These are phyloP conservation scores for Vicia faba DNA, from an alignment of 306 rosid genomes.

Conservation along the genomic window DNA sequence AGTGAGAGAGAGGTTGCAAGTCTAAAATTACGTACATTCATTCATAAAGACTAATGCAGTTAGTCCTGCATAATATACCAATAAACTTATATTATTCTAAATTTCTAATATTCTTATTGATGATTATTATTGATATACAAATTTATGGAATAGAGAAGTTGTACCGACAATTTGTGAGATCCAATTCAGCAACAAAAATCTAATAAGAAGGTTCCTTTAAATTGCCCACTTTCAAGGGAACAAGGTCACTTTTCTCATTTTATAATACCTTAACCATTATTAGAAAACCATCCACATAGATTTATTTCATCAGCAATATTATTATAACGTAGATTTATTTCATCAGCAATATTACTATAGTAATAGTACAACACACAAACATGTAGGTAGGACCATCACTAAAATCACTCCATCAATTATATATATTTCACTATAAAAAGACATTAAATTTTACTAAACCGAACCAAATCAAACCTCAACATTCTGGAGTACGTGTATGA, in stretches of 20 bases:
- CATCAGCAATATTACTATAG: no score
- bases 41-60: no score
- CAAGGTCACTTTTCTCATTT: slow-evolving; percentile 35
- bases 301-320: slow-evolving; percentile 38
- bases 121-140: not conserved
- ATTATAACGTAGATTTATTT: slow-evolving; percentile 42
- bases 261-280: slow-evolving; percentile 18
- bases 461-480: slow-evolving; percentile 42
- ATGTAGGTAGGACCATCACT: slow-evolving; percentile 55
- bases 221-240: slow-evolving; percentile 31
- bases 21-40: no score
- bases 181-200: slow-evolving; percentile 33
- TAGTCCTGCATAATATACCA: no score
- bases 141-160: not conserved
- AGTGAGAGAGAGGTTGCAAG: no score
- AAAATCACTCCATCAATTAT: slow-evolving; percentile 40
- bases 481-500: slow-evolving; percentile 74
- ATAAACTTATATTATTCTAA: not conserved
- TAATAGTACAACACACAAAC: no score
- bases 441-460: slow-evolving; percentile 4
- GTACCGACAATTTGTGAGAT: slow-evolving; percentile 30
- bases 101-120: not conserved
- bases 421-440: not conserved
- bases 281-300: slow-evolving; percentile 35
- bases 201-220: slow-evolving; percentile 32